phyloP scores from a whole-genome alignment of 805 yeast species.

The Starmera dryadoides region DNA sequence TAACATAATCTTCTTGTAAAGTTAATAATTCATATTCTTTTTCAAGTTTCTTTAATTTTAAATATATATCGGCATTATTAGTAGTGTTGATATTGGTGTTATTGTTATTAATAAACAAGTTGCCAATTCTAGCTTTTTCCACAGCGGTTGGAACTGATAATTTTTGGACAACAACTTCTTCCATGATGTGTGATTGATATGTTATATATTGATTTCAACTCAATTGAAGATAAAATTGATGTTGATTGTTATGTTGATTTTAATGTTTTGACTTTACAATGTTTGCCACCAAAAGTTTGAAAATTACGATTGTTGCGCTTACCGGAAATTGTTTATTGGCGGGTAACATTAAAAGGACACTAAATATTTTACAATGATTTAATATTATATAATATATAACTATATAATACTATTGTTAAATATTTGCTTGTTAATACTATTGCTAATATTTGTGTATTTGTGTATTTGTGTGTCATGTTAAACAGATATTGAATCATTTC shows the following conservation, averaged over 20 bases:
- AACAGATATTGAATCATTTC: too few species aligned
- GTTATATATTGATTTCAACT: neutral
- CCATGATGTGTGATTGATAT: constrained; percentile 23
- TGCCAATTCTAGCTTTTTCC: constrained; percentile 24
- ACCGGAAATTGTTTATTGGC: too few species aligned
- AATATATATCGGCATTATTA: constrained; percentile 60
- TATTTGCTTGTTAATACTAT: too few species aligned
- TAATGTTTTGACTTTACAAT: too few species aligned
- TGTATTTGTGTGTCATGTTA: too few species aligned
- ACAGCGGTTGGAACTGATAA: constrained; percentile 22
- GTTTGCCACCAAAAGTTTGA: constrained; percentile 11
- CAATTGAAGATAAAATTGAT: neutral
- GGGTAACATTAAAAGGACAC: too few species aligned
- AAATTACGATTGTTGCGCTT: neutral
- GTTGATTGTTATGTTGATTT: neutral
- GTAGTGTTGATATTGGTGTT: constrained; percentile 11
- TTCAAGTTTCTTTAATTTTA: constrained; percentile 80
- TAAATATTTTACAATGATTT: too few species aligned
- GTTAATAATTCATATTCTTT: constrained; percentile 79
- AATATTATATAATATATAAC: too few species aligned
- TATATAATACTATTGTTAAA: too few species aligned
- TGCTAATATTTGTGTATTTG: too few species aligned
- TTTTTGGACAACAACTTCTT: constrained; percentile 50
- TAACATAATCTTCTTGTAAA: constrained; percentile 93
- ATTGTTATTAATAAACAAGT: constrained; percentile 19